phyloP scores from a whole-genome alignment of 805 yeast species.

The Limtongia smithiae region DNA sequence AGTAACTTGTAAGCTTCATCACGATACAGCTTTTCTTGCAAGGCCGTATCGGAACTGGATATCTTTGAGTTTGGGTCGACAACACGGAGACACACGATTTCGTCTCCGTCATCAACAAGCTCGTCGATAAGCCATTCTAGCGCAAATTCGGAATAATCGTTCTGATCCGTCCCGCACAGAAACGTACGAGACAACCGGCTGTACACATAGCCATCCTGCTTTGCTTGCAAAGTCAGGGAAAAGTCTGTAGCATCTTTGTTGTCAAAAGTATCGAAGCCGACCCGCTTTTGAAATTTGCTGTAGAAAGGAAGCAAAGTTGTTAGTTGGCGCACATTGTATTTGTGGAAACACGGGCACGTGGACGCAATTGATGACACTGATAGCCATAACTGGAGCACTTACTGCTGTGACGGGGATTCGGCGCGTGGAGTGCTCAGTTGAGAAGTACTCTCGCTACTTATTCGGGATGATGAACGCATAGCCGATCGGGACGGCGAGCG shows the following conservation, averaged over 20 bases:
- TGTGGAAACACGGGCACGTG: too few species aligned
- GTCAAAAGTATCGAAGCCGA: slow-evolving; percentile 45
- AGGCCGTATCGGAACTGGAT: slow-evolving; percentile 24
- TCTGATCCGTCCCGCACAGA: slow-evolving; percentile 45
- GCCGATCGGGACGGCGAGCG: slow-evolving; percentile 21
- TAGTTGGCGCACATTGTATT: not conserved
- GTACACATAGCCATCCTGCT: slow-evolving; percentile 40
- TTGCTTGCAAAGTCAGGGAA: slow-evolving; percentile 41
- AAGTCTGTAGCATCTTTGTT: slow-evolving; percentile 38
- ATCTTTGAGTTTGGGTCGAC: slow-evolving; percentile 38
- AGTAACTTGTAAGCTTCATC: slow-evolving; percentile 39
- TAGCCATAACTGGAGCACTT: too few species aligned
- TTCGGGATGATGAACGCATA: slow-evolving; percentile 15
- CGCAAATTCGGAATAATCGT: slow-evolving; percentile 44
- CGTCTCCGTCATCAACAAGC: slow-evolving; percentile 46
- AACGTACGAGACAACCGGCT: slow-evolving; percentile 43
- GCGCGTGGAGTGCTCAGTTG: not conserved
- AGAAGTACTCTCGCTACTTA: slow-evolving; percentile 3
- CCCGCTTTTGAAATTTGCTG: slow-evolving; percentile 36
- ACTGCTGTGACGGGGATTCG: too few species aligned
- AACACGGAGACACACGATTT: slow-evolving; percentile 45
- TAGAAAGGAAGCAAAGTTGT: not conserved
- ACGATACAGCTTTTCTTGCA: slow-evolving; percentile 34
- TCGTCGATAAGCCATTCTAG: slow-evolving; percentile 47
- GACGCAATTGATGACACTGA: too few species aligned